phyloP scores from a whole-genome alignment of 2,329 filamentous ascomycete genomes.

The Diaporthe ilicicola region DNA sequence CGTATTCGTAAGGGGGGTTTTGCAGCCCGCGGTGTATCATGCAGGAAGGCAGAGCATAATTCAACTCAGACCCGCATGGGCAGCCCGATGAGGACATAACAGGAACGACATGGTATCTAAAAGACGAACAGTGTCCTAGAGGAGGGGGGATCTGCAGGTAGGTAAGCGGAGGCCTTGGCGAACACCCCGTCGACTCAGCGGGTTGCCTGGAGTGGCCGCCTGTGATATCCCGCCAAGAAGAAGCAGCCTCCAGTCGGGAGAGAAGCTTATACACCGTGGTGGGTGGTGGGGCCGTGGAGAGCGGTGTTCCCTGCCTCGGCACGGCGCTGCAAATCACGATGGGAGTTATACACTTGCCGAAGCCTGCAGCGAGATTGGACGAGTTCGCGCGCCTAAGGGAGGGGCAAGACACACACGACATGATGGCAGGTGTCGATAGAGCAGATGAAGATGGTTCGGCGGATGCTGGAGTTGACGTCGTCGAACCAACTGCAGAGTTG shows the following conservation, averaged over 20 bases:
- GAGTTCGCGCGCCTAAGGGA: background rate
- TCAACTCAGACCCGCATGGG: background rate
- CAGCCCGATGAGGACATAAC: background rate
- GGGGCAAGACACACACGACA: background rate
- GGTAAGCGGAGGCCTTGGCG: background rate
- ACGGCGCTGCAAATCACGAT: slow-evolving; percentile 1
- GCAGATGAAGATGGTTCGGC: too few relatives aligned
- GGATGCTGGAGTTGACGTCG: background rate
- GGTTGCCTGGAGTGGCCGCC: background rate
- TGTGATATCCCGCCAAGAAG: background rate
- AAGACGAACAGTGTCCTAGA: background rate
- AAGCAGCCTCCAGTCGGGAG: background rate
- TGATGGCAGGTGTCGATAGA: background rate
- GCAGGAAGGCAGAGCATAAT: background rate
- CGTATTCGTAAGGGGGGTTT: slow-evolving; percentile 2
- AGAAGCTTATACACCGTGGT: slow-evolving; percentile 12
- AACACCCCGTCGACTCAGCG: background rate
- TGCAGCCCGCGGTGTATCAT: background rate
- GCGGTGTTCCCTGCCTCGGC: slow-evolving; percentile 3
- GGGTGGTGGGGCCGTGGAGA: background rate
- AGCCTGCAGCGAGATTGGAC: background rate
- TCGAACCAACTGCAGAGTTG: background rate
- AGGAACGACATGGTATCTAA: background rate
- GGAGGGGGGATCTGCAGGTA: background rate
- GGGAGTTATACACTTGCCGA: background rate